Conservation (phyloP, 2,329 filamentous ascomycete species). For the Apiospora aurea region DNA sequence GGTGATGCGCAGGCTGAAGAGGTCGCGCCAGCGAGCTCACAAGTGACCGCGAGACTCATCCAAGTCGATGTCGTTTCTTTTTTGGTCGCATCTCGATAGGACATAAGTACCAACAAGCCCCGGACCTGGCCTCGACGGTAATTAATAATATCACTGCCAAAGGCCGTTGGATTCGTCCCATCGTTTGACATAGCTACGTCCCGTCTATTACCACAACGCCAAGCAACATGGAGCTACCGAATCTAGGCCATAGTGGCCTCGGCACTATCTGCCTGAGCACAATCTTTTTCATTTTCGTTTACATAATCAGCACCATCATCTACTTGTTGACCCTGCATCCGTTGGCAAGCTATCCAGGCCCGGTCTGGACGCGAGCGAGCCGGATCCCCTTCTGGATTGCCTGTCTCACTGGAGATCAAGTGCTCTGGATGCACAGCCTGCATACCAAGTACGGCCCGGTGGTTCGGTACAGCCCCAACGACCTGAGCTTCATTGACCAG, state of each 20-base stretch:
- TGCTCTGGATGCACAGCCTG: conserved; percentile 35
- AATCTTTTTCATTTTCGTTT: neutral
- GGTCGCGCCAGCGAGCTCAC: too few species aligned
- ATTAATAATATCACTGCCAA: neutral
- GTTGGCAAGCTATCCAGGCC: conserved; percentile 34
- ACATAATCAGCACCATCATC: conserved; percentile 26
- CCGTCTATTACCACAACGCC: neutral
- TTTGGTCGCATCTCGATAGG: neutral
- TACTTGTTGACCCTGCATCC: conserved; percentile 37
- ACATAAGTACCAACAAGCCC: neutral
- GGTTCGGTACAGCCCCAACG: conserved; percentile 33
- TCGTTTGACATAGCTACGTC: neutral
- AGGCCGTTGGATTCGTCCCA: neutral
- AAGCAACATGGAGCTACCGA: neutral
- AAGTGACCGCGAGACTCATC: neutral
- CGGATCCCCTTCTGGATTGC: conserved; percentile 37
- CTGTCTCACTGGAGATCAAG: conserved; percentile 31
- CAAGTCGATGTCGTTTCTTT: neutral
- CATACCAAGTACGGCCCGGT: conserved; percentile 35
- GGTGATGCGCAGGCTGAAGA: too few species aligned
- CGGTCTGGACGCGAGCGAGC: conserved; percentile 31
- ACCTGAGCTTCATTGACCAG: conserved; percentile 32
- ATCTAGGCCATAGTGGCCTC: neutral
- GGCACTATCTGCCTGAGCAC: neutral
- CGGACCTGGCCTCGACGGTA: neutral